Evolutionary conservation across 139 green algal genomes (phyloP).

Genomic region (Micromonas commoda): DNA sequence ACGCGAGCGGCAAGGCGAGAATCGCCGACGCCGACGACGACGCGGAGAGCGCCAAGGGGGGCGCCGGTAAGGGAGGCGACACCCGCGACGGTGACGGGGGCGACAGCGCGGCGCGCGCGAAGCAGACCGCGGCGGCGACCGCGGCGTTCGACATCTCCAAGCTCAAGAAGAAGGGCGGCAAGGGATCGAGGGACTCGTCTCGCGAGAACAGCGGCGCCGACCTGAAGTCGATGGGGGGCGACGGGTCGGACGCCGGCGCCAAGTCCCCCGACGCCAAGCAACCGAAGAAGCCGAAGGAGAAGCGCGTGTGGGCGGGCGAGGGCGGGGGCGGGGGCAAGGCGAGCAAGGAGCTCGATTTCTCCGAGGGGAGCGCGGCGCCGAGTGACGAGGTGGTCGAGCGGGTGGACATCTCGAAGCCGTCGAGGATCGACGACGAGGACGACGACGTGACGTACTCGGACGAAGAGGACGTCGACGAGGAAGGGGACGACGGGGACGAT

Average conservation of each 20-base stretch:
- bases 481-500: conserved; percentile 28
- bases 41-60: conserved; percentile 29
- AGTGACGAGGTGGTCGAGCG: conserved; percentile 7
- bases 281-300: conserved; percentile 16
- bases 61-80: conserved; percentile 14
- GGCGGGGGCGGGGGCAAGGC: conserved; percentile 27
- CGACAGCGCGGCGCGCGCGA: neutral
- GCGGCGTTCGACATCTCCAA: conserved; percentile 45
- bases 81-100: neutral
- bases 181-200: neutral
- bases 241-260: neutral
- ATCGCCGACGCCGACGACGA: conserved; percentile 26
- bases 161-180: conserved; percentile 9
- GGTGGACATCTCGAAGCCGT: conserved; percentile 26
- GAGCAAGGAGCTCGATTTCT: conserved; percentile 36
- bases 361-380: neutral
- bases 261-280: neutral
- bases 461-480: conserved; percentile 27
- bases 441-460: conserved; percentile 20
- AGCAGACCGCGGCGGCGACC: neutral
- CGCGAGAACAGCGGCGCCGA: neutral
- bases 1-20: neutral
- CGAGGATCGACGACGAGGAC: conserved; percentile 44
- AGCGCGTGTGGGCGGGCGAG: conserved; percentile 23
- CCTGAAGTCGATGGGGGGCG: neutral